Percentiles rank a stretch among this genome's conserved stretches.
Conservation (phyloP, 2,329 filamentous ascomycete species). For the Pseudogymnoascus verrucosus region DNA sequence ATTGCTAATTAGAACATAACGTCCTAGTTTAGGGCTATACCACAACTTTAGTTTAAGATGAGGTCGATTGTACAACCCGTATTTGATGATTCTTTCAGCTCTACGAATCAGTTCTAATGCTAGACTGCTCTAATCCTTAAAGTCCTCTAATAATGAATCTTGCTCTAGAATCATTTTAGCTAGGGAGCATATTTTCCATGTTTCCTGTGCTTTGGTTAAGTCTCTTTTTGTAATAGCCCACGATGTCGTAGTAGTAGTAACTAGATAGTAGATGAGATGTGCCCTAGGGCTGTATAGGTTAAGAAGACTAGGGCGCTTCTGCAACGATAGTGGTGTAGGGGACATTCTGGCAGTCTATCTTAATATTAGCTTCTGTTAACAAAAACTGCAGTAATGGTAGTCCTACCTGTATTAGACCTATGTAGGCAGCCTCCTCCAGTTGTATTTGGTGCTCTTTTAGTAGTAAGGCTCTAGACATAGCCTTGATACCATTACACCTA, state of each 20-base stretch:
- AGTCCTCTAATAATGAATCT: constrained; percentile 13
- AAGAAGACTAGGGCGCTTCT: constrained; percentile 25
- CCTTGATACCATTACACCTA: constrained; percentile 23
- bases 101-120: constrained; percentile 17
- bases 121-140: constrained; percentile 17
- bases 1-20: too few species aligned
- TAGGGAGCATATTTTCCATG: constrained; percentile 20
- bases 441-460: constrained; percentile 14
- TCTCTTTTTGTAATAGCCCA: constrained; percentile 23
- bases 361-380: constrained; percentile 10
- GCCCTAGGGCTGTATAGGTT: constrained; percentile 24
- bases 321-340: constrained; percentile 36
- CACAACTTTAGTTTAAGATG: constrained; percentile 14
- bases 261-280: constrained; percentile 22
- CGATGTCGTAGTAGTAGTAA: constrained; percentile 17
- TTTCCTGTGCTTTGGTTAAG: constrained; percentile 18
- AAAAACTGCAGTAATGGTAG: constrained; percentile 15
- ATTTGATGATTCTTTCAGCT: constrained; percentile 22
- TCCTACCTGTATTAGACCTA: constrained; percentile 20
- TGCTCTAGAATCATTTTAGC: constrained; percentile 16
- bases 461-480: constrained; percentile 15
- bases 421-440: constrained; percentile 17
- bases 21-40: too few species aligned
- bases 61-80: constrained; percentile 29
- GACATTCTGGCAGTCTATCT: constrained; percentile 27